Evolutionary conservation across 2,329 filamentous ascomycete genomes (phyloP), one percentile per base, ranked within the genome.

Genomic region (Fusarium acutatum): DNA sequence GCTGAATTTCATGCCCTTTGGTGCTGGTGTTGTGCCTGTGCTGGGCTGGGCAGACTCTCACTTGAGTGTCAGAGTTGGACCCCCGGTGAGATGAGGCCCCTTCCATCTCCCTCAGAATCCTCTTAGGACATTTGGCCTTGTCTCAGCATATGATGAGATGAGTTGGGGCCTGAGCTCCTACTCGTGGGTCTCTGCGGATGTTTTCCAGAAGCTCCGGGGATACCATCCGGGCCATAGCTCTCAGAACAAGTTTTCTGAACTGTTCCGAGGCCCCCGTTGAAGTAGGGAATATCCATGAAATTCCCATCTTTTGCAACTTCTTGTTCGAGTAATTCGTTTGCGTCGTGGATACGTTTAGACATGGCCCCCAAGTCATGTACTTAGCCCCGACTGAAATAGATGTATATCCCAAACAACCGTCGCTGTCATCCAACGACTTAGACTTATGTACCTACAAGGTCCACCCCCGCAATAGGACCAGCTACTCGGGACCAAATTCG

Each of bases 381-480:
- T 65, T 61, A 68, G 67, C 69, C 70, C 54, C 59, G 59, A 66
- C 71, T 63, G 65, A 75, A 76, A 73, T 75, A 74, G 74, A 63
- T 66, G 62, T 52, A 53, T 71, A 54, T 66, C 41, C 13, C 60
- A 73, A 60, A 60, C 58, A 56, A 60, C 47, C 30, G 37, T 63
- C 40, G 60, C 65, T 78, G 59, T 73, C 76, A 75, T 73, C 72
- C 53, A 69, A 44, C 41, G 22, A 40, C 34, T 44, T 57, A 17
- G 37, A 30, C 26, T 43, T 37, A 38, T 65, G 59, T 64, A 59
- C 35, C 40, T 69, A 65, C 73, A 73, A 74, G 76, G 76, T 77
- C 71, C 69, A 78, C 73, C 76, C 76, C 76, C 74, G 70, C 76
- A 77, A 57, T 69, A 60, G 57, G 76, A 76, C 76, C 76, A 73